A percentile compares a stretch with the other conserved stretches of the same genome.
phyloP scores from a whole-genome alignment of 1,284 basidiomycete genomes.

The Ceratobasidium sp. region DNA sequence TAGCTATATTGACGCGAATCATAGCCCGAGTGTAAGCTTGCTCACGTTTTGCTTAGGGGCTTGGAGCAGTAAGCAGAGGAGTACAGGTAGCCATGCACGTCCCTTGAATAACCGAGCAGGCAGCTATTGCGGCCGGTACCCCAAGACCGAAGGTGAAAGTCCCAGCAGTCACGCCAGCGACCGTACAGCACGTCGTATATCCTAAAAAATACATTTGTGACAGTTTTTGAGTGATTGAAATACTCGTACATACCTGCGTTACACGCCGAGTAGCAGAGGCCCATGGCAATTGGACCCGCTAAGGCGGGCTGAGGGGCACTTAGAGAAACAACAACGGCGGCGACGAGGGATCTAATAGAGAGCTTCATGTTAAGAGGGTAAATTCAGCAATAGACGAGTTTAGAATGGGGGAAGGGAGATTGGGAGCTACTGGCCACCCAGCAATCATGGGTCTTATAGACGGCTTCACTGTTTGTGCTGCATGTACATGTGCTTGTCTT shows the following conservation, averaged over 20 bases:
- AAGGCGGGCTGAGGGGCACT: too few species aligned
- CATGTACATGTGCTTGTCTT: too few species aligned
- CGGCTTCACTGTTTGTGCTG: too few species aligned
- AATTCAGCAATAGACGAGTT: too few species aligned
- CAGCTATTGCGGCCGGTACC: slow-evolving; percentile 8
- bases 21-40: too few species aligned
- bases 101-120: slow-evolving; percentile 29
- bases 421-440: too few species aligned
- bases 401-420: too few species aligned
- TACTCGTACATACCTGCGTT: slow-evolving; percentile 26
- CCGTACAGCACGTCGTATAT: slow-evolving; percentile 22
- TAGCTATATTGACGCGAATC: too few species aligned
- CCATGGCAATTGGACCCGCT: slow-evolving; percentile 32
- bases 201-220: slow-evolving; percentile 3
- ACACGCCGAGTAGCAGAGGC: slow-evolving; percentile 32
- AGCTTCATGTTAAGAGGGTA: background rate
- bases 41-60: slow-evolving; percentile 11
- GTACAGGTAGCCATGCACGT: slow-evolving; percentile 35
- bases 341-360: background rate
- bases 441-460: too few species aligned
- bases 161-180: slow-evolving; percentile 13
- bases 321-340: background rate
- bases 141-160: slow-evolving; percentile 35
- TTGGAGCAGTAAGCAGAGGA: slow-evolving; percentile 26
- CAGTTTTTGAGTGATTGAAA: too few species aligned